A percentile compares a stretch with the other conserved stretches of the same genome.
These are phyloP conservation scores for Scedosporium boydii DNA, from an alignment of 2,329 filamentous ascomycete genomes.

Conservation along the genomic window DNA sequence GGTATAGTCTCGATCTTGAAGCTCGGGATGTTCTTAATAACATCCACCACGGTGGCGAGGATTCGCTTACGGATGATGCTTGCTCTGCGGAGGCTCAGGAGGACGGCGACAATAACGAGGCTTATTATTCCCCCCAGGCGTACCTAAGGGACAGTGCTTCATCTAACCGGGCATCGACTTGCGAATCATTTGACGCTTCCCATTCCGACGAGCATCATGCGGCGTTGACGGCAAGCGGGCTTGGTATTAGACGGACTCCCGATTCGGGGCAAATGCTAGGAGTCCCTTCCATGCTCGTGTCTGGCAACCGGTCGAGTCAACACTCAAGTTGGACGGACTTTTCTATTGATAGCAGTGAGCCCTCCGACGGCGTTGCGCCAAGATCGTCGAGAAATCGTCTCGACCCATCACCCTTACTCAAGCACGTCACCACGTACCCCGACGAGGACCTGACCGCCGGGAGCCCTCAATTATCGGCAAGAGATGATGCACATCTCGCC, in stretches of 20 bases:
- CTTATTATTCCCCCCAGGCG: not conserved
- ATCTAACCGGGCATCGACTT: slow-evolving; percentile 28
- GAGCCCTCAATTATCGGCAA: not conserved
- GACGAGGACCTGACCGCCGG: not conserved
- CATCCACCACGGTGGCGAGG: slow-evolving; percentile 20
- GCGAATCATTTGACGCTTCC: slow-evolving; percentile 27
- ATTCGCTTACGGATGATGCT: slow-evolving; percentile 20
- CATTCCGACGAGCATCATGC: slow-evolving; percentile 15
- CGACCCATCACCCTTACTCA: slow-evolving; percentile 1
- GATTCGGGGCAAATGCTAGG: slow-evolving; percentile 35
- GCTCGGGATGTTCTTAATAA: slow-evolving; percentile 14
- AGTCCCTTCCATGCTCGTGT: slow-evolving; percentile 33
- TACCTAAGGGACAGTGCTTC: slow-evolving; percentile 11
- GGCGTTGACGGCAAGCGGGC: not conserved
- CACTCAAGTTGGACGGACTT: slow-evolving; percentile 53
- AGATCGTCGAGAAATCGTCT: not conserved
- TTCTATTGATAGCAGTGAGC: slow-evolving; percentile 43
- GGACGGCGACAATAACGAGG: slow-evolving; percentile 20
- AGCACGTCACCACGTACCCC: not conserved
- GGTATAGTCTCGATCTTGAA: slow-evolving; percentile 27
- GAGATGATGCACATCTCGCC: not conserved
- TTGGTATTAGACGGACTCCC: slow-evolving; percentile 12
- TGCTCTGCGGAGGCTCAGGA: slow-evolving; percentile 22
- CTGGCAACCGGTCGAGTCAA: slow-evolving; percentile 40
- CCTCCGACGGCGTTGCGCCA: not conserved